These are phyloP conservation scores for Paraleonurus japonicus DNA, from an alignment of 257 asterid genomes.

Conservation along the genomic window DNA sequence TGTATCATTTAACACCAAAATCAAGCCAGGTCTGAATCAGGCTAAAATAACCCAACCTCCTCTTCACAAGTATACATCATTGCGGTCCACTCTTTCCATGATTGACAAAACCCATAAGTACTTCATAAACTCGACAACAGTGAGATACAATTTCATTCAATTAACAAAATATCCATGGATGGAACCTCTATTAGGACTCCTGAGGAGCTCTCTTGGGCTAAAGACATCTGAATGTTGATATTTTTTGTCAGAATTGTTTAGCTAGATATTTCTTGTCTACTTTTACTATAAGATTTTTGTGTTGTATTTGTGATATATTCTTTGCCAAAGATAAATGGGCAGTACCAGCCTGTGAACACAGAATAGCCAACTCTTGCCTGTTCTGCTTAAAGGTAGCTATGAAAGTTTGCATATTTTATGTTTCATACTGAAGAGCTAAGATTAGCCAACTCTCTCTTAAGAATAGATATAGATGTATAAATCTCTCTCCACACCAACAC, in stretches of 20 bases:
- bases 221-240: not conserved
- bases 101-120: not conserved
- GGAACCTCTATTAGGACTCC: not conserved
- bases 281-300: too few species aligned
- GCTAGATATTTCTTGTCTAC: not conserved
- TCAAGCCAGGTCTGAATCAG: not conserved
- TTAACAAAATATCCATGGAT: not conserved
- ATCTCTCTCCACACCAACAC: not conserved
- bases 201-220: not conserved
- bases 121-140: not conserved
- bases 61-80: too few species aligned
- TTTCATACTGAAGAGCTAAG: not conserved
- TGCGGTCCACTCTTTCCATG: too few species aligned
- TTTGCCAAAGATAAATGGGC: not conserved
- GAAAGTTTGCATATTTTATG: not conserved
- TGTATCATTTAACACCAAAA: not conserved
- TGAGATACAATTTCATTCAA: not conserved
- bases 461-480: too few species aligned
- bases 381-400: not conserved
- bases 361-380: not conserved
- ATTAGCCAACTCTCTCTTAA: not conserved
- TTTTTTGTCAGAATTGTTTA: not conserved
- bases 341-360: not conserved
- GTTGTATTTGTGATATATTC: not conserved
- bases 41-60: not conserved